Evolutionary conservation across 2,329 filamentous ascomycete genomes (phyloP).

Genomic region (Neoscytalidium dimidiatum): DNA sequence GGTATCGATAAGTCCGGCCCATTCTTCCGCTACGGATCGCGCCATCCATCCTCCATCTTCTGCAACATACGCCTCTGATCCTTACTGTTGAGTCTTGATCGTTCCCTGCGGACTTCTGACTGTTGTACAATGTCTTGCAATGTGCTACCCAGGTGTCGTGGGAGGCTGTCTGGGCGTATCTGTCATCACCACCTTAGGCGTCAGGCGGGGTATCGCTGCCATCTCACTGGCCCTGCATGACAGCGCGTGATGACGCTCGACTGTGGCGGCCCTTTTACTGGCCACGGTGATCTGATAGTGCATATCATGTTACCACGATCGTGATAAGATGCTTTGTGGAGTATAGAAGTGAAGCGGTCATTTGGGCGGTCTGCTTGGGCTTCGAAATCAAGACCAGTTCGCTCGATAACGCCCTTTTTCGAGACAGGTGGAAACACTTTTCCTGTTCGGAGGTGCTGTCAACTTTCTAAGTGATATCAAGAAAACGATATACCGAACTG

Average conservation of each 20-base stretch:
- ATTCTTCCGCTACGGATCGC: not conserved
- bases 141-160: not conserved
- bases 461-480: no score
- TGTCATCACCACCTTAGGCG: not conserved
- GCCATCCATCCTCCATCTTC: not conserved
- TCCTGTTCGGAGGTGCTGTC: no score
- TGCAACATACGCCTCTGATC: not conserved
- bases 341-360: not conserved
- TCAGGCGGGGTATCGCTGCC: constrained; percentile 1
- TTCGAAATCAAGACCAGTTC: no score
- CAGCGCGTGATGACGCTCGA: not conserved
- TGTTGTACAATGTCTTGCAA: not conserved
- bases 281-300: not conserved
- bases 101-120: not conserved
- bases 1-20: constrained; percentile 10
- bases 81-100: not conserved
- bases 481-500: no score
- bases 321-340: not conserved
- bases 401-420: no score
- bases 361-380: no score
- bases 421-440: no score
- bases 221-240: not conserved
- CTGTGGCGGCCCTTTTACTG: not conserved
- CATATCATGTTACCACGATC: not conserved
- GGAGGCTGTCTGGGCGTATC: not conserved